Percentiles rank a stretch among this genome's conserved stretches.
These are phyloP conservation scores for Asterophora lycoperdoides DNA, from an alignment of 768 basidiomycete genomes.

Conservation along the genomic window DNA sequence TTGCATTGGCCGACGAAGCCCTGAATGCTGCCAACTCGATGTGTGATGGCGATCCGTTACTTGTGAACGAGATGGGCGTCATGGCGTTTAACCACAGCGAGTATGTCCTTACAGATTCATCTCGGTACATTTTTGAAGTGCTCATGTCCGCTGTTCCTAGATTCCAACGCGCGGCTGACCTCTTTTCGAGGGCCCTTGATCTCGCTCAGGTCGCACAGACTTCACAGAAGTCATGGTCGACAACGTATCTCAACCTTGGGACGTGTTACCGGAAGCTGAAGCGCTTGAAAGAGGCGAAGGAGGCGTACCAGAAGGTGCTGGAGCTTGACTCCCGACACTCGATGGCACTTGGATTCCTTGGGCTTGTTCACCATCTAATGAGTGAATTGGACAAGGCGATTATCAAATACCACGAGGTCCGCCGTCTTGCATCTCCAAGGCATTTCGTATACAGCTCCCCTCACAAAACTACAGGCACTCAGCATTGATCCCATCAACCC, in stretches of 20 bases:
- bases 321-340: constrained; percentile 84
- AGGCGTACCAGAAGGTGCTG: constrained; percentile 73
- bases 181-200: constrained; percentile 75
- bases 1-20: constrained; percentile 80
- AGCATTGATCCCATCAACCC: constrained; percentile 81
- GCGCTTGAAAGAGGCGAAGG: constrained; percentile 66
- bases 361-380: constrained; percentile 80
- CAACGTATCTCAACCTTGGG: constrained; percentile 89
- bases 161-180: constrained; percentile 61
- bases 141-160: constrained; percentile 35
- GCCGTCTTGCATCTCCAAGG: constrained; percentile 15
- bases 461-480: constrained; percentile 47
- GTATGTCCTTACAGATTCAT: constrained; percentile 39
- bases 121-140: background rate
- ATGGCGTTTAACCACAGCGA: constrained; percentile 85
- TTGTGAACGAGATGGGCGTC: constrained; percentile 90
- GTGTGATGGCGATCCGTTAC: constrained; percentile 84
- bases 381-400: constrained; percentile 78
- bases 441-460: background rate
- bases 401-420: constrained; percentile 87
- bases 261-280: constrained; percentile 80
- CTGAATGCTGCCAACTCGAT: constrained; percentile 75
- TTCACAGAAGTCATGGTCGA: constrained; percentile 80
- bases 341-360: constrained; percentile 80
- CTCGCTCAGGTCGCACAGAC: constrained; percentile 82